These are phyloP conservation scores for Hyaloscypha finlandica DNA, from an alignment of 495 filamentous ascomycete species.

Conservation along the genomic window DNA sequence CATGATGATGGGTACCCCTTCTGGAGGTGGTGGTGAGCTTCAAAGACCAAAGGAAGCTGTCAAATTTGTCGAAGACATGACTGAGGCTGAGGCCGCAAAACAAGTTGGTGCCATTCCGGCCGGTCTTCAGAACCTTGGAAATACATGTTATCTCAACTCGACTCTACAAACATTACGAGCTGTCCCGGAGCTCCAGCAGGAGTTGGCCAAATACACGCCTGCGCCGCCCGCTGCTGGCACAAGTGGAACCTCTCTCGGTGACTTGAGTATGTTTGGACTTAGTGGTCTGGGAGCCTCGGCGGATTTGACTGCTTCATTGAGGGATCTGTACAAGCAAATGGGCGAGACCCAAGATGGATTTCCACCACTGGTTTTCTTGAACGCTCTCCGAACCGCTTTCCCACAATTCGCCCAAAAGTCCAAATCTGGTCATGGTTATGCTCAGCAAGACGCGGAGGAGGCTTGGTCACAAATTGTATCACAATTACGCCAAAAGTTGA, in stretches of 20 bases:
- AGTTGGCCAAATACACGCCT: slow-evolving; percentile 69
- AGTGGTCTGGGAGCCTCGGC: slow-evolving; percentile 56
- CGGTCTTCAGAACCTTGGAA: slow-evolving; percentile 89
- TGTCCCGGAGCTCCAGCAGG: slow-evolving; percentile 88
- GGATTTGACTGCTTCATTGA: slow-evolving; percentile 79
- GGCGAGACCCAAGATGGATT: slow-evolving; percentile 87
- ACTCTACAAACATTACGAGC: slow-evolving; percentile 86
- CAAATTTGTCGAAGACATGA: slow-evolving; percentile 97
- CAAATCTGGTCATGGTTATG: slow-evolving; percentile 78
- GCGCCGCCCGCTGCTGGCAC: slow-evolving; percentile 30
- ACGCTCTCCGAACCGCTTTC: slow-evolving; percentile 74
- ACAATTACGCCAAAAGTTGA: slow-evolving; percentile 80
- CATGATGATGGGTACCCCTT: slow-evolving; percentile 96
- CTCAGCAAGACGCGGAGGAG: slow-evolving; percentile 97
- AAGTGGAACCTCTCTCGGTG: slow-evolving; percentile 26
- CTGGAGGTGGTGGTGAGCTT: slow-evolving; percentile 53
- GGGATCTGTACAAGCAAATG: slow-evolving; percentile 93
- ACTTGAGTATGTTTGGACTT: slow-evolving; percentile 37
- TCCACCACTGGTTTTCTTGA: slow-evolving; percentile 81
- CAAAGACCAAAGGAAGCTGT: slow-evolving; percentile 77
- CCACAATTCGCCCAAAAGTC: slow-evolving; percentile 94
- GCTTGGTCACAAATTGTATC: slow-evolving; percentile 95
- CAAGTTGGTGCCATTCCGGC: slow-evolving; percentile 83
- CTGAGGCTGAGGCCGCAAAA: slow-evolving; percentile 85
- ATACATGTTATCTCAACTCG: slow-evolving; percentile 98